phyloP scores from a whole-genome alignment of 1,139 yeast species.

The Diutina ranongensis region DNA sequence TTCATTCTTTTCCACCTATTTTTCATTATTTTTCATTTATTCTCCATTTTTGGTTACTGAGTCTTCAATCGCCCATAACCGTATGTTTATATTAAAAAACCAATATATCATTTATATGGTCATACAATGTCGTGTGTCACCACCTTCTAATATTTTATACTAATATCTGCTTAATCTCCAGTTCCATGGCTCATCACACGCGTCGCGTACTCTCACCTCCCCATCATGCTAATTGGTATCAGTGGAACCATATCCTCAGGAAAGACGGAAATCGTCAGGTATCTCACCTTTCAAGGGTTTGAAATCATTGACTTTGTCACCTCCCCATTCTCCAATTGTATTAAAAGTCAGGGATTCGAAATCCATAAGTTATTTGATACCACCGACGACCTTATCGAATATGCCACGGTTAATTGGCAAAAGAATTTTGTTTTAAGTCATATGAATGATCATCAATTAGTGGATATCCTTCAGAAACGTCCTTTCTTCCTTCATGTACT shows the following conservation, averaged over 20 bases:
- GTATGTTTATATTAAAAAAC: too few species aligned
- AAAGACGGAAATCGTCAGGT: slow-evolving; percentile 50
- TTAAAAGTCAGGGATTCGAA: neutral
- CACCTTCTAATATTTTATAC: too few species aligned
- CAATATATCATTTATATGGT: too few species aligned
- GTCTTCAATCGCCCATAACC: too few species aligned
- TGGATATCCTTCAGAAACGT: slow-evolving; percentile 48
- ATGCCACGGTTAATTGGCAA: slow-evolving; percentile 63
- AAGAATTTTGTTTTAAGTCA: slow-evolving; percentile 50
- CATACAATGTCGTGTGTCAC: too few species aligned
- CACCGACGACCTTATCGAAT: slow-evolving; percentile 40
- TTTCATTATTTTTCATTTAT: too few species aligned
- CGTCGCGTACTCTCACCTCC: neutral
- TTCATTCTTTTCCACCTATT: too few species aligned
- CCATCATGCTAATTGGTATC: slow-evolving; percentile 58
- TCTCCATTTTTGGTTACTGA: too few species aligned
- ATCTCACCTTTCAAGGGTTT: slow-evolving; percentile 49
- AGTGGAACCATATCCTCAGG: slow-evolving; percentile 69
- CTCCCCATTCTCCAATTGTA: neutral
- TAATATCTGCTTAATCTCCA: too few species aligned
- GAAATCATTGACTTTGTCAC: slow-evolving; percentile 16
- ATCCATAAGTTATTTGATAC: slow-evolving; percentile 15
- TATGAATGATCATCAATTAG: slow-evolving; percentile 29
- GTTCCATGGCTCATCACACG: neutral
- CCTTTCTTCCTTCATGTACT: slow-evolving; percentile 82